A percentile compares a stretch with the other conserved stretches of the same genome.
phyloP scores from a whole-genome alignment of 1,284 basidiomycete species.

The Moesziomyces antarcticus region DNA sequence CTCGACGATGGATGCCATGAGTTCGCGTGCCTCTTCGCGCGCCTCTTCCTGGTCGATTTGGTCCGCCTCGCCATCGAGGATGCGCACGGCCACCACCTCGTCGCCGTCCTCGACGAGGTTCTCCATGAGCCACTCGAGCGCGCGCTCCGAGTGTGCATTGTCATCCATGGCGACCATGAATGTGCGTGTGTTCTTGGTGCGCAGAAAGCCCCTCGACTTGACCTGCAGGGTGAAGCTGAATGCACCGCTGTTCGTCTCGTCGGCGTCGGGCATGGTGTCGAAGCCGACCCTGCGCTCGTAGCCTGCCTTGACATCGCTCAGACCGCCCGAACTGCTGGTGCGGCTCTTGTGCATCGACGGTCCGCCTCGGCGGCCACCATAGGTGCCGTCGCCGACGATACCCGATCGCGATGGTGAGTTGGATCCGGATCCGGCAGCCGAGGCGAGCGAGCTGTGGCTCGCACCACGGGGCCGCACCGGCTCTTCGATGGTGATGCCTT shows the following conservation, averaged over 20 bases:
- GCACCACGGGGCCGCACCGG: conserved; percentile 28
- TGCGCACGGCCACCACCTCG: conserved; percentile 90
- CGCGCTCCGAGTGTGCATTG: conserved; percentile 71
- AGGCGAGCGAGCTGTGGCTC: conserved; percentile 27
- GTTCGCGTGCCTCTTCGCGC: conserved; percentile 84
- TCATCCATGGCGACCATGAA: conserved; percentile 90
- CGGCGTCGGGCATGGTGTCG: conserved; percentile 67
- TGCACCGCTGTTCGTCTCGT: conserved; percentile 56
- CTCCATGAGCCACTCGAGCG: conserved; percentile 74
- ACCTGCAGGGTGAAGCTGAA: conserved; percentile 73
- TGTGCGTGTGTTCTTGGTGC: conserved; percentile 83
- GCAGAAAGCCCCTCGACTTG: conserved; percentile 83
- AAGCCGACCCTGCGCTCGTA: conserved; percentile 66
- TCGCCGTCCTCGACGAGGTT: conserved; percentile 89
- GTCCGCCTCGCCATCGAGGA: conserved; percentile 83
- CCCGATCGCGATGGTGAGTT: conserved; percentile 25
- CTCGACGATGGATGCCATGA: conserved; percentile 83
- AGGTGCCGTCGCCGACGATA: conserved; percentile 48
- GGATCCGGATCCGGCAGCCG: conserved; percentile 8
- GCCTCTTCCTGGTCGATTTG: conserved; percentile 77
- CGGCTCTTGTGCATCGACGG: conserved; percentile 42
- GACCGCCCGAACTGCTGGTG: conserved; percentile 43
- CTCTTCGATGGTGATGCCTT: conserved; percentile 47
- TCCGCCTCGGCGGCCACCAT: conserved; percentile 46
- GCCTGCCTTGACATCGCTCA: conserved; percentile 52